Percentiles rank a stretch among this genome's conserved stretches.
phyloP scores from a whole-genome alignment of 306 rosid species.

The Cercis canadensis region DNA sequence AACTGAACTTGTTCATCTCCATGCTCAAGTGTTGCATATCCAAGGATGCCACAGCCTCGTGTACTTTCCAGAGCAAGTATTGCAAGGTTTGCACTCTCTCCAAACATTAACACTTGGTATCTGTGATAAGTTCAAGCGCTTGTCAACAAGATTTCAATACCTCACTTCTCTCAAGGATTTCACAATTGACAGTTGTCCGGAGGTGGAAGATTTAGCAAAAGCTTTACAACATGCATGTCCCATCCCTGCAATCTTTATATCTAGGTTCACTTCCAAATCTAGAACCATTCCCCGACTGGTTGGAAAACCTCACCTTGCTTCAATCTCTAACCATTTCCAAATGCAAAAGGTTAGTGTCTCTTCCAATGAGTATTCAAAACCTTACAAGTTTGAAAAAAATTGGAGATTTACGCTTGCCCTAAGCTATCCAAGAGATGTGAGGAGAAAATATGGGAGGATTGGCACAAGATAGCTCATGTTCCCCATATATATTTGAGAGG shows the following conservation, averaged over 20 bases:
- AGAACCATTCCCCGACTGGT: conserved; percentile 4
- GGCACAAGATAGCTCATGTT: conserved; percentile 27
- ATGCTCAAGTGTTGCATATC: neutral
- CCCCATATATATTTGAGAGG: neutral
- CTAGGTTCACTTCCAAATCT: neutral
- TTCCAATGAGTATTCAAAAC: conserved; percentile 17
- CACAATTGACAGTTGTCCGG: too few relatives aligned
- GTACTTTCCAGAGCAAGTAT: too few relatives aligned
- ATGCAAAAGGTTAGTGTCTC: conserved; percentile 4
- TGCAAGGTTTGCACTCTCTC: too few relatives aligned
- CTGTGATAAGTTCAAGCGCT: too few relatives aligned
- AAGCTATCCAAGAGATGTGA: neutral
- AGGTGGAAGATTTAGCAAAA: too few relatives aligned
- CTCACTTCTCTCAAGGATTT: too few relatives aligned
- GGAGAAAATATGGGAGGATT: conserved; percentile 25
- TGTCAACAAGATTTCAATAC: too few relatives aligned
- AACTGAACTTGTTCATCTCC: neutral
- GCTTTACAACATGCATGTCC: too few relatives aligned
- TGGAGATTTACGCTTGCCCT: conserved; percentile 12
- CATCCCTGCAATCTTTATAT: too few relatives aligned
- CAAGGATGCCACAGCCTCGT: neutral
- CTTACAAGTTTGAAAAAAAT: conserved; percentile 11
- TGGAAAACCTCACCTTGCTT: conserved; percentile 4
- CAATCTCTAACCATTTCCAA: neutral
- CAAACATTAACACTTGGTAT: too few relatives aligned